These are phyloP conservation scores for Phoma sp. DNA, from an alignment of 2,329 filamentous ascomycete genomes.

Conservation along the genomic window DNA sequence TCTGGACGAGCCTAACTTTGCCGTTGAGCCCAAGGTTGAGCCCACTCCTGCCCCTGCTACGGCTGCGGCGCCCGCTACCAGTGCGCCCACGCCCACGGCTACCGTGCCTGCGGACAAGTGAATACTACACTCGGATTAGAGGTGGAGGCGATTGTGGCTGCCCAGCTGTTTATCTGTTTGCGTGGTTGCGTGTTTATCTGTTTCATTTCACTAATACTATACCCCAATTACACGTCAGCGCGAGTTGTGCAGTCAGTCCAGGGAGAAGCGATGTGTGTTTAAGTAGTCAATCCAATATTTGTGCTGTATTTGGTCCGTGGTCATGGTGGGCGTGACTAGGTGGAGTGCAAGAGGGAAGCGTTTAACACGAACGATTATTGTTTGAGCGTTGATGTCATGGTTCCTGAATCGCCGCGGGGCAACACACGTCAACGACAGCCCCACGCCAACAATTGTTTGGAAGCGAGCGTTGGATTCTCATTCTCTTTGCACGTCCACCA, in stretches of 20 bases:
- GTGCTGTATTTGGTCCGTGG: not conserved
- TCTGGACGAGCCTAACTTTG: slow-evolving; percentile 43
- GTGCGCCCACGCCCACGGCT: slow-evolving; percentile 22
- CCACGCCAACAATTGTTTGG: slow-evolving; percentile 13
- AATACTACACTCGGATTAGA: not conserved
- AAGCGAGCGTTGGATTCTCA: not conserved
- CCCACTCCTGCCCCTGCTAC: slow-evolving; percentile 22
- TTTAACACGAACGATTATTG: not conserved
- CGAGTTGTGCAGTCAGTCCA: slow-evolving; percentile 10
- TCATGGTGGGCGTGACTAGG: too few species aligned
- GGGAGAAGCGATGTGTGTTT: not conserved
- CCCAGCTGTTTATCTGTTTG: too few species aligned
- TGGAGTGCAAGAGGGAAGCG: not conserved
- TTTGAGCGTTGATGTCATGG: slow-evolving; percentile 13
- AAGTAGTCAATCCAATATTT: slow-evolving; percentile 2
- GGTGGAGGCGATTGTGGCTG: not conserved
- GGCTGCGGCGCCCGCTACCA: slow-evolving; percentile 15
- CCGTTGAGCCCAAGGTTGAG: slow-evolving; percentile 28
- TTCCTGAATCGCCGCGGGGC: slow-evolving; percentile 28
- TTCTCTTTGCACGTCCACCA: too few species aligned
- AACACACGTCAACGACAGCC: slow-evolving; percentile 27
- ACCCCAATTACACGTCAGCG: slow-evolving; percentile 34
- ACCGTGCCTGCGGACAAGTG: slow-evolving; percentile 19
- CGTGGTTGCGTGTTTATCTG: not conserved
- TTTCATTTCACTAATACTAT: slow-evolving; percentile 43